These are phyloP conservation scores for Rhododendron williamsianum DNA, from an alignment of 148 eudicot genomes.

Conservation along the genomic window DNA sequence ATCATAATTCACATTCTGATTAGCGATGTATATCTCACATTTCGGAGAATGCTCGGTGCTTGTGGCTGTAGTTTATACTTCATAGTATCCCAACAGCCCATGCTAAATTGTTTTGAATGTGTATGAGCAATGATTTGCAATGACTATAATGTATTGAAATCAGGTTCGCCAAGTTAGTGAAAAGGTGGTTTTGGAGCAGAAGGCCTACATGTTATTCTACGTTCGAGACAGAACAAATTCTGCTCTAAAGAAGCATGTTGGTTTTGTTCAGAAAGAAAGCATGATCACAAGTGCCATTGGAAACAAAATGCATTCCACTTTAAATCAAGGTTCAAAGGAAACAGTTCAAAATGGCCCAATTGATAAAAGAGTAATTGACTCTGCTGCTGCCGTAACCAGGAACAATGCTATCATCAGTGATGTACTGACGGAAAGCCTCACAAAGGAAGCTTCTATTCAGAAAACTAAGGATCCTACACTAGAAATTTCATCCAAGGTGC, in stretches of 20 bases:
- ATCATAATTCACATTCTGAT: not conserved
- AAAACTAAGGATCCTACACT: conserved; percentile 10
- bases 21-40: not conserved
- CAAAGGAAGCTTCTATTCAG: conserved; percentile 19
- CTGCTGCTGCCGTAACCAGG: conserved; percentile 17
- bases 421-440: conserved; percentile 17
- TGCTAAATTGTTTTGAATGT: not conserved
- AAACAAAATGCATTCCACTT: conserved; percentile 26
- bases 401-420: conserved; percentile 12
- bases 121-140: not conserved
- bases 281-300: conserved; percentile 30
- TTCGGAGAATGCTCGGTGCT: not conserved
- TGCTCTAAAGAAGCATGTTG: conserved; percentile 42
- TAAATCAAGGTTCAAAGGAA: conserved; percentile 17
- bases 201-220: conserved; percentile 95
- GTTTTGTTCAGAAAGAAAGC: conserved; percentile 41
- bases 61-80: not conserved
- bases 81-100: not conserved
- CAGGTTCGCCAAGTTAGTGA: conserved; percentile 83
- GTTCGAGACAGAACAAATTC: conserved; percentile 52
- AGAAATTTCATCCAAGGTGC: not conserved
- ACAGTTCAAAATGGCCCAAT: conserved; percentile 18
- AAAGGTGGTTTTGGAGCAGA: conserved; percentile 71
- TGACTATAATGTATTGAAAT: conserved; percentile 11
- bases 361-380: conserved; percentile 10